These are phyloP conservation scores for Tetraselmis chui DNA, from an alignment of 139 green algal species.

Conservation along the genomic window DNA sequence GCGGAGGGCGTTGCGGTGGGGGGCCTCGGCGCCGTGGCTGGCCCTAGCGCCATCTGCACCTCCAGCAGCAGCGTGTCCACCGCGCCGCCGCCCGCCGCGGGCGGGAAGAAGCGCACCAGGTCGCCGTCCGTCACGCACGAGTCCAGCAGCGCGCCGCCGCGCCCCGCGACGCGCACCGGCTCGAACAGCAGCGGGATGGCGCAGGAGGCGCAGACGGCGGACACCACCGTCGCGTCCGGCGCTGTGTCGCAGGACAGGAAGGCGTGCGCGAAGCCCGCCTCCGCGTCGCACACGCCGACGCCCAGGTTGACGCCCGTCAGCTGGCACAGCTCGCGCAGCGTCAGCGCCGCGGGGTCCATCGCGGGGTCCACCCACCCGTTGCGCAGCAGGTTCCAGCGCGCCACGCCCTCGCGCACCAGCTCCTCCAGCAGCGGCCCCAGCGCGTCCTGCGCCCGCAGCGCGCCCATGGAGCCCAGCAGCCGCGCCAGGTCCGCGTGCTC, in stretches of 20 bases:
- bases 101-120: neutral
- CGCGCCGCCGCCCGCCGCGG: too few species aligned
- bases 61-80: neutral
- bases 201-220: neutral
- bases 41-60: neutral
- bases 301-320: neutral
- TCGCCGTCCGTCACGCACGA: neutral
- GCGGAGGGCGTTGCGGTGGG: too few species aligned
- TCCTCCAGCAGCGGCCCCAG: neutral
- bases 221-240: neutral
- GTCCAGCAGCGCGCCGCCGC: neutral
- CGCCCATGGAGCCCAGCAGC: neutral
- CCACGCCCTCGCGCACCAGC: neutral
- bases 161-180: neutral
- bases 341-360: too few species aligned
- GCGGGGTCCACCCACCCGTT: too few species aligned
- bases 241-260: neutral
- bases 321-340: neutral
- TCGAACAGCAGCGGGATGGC: neutral
- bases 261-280: neutral
- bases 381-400: neutral
- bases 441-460: neutral
- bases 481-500: neutral
- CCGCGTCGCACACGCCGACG: neutral
- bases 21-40: too few species aligned